These are phyloP conservation scores for Cladosporium sp. DNA, from an alignment of 2,329 filamentous ascomycete genomes.

Conservation along the genomic window DNA sequence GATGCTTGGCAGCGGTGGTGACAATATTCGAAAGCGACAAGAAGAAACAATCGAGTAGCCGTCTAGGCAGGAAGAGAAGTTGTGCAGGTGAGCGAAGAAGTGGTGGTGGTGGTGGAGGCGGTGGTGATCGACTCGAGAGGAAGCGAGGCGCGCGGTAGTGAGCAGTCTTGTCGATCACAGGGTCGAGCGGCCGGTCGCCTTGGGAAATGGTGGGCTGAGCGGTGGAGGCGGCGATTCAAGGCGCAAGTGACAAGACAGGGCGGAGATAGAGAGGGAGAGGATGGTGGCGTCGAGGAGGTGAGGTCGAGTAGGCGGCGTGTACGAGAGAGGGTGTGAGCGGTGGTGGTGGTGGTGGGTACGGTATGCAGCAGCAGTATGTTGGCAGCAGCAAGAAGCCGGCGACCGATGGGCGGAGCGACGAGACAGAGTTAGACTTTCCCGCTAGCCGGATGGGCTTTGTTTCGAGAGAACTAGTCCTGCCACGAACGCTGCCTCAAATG, in stretches of 20 bases:
- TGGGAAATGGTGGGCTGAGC: background rate
- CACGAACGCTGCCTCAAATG: background rate
- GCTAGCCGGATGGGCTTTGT: background rate
- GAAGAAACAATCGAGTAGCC: background rate
- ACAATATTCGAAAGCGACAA: background rate
- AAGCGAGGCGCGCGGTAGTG: background rate
- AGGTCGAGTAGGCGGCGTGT: background rate
- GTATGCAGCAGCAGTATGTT: background rate
- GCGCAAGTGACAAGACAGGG: background rate
- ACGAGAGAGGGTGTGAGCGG: background rate
- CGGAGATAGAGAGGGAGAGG: background rate
- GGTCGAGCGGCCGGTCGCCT: background rate
- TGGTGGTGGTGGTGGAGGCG: background rate
- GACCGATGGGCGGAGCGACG: background rate
- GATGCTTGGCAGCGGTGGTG: background rate
- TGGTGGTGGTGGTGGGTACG: background rate
- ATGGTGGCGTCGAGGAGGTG: background rate
- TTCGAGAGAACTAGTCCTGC: background rate
- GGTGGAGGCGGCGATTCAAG: background rate
- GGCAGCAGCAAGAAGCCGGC: background rate
- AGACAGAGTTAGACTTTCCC: background rate
- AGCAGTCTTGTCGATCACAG: conserved; percentile 1
- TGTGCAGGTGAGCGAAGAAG: background rate
- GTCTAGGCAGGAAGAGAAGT: background rate
- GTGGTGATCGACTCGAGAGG: background rate